Conservation (phyloP, 2,329 filamentous ascomycete species). For the Curvularia verruculosa region DNA sequence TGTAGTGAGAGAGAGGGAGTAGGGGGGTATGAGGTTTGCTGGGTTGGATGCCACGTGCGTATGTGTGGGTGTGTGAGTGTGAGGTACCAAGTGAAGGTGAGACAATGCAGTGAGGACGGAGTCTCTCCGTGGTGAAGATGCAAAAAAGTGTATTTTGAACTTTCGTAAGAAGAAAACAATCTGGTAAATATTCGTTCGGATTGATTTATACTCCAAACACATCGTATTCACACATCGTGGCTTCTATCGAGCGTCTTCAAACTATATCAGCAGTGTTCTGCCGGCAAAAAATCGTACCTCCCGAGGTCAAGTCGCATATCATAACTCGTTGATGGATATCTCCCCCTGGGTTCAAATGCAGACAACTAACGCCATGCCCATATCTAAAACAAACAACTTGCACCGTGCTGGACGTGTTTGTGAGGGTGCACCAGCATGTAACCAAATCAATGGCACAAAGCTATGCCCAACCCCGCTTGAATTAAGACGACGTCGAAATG, state of each 20-base stretch:
- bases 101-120: slow-evolving; percentile 2
- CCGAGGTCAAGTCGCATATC: background rate
- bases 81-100: background rate
- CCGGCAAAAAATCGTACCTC: background rate
- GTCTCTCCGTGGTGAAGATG: too few relatives aligned
- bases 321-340: background rate
- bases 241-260: background rate
- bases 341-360: background rate
- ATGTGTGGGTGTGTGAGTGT: too few relatives aligned
- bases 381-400: background rate
- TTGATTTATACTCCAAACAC: too few relatives aligned
- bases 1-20: too few relatives aligned
- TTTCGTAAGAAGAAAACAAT: too few relatives aligned
- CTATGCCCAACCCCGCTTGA: background rate
- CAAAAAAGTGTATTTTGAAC: too few relatives aligned
- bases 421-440: background rate
- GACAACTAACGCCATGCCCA: background rate
- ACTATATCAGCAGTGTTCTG: background rate
- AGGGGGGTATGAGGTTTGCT: background rate
- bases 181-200: too few relatives aligned
- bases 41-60: too few relatives aligned
- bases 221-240: background rate
- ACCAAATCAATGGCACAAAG: background rate
- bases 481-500: background rate
- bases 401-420: background rate